Base-by-base conservation (phyloP, 2,329 filamentous ascomycete species). In the Sporothrix mexicana region DNA sequence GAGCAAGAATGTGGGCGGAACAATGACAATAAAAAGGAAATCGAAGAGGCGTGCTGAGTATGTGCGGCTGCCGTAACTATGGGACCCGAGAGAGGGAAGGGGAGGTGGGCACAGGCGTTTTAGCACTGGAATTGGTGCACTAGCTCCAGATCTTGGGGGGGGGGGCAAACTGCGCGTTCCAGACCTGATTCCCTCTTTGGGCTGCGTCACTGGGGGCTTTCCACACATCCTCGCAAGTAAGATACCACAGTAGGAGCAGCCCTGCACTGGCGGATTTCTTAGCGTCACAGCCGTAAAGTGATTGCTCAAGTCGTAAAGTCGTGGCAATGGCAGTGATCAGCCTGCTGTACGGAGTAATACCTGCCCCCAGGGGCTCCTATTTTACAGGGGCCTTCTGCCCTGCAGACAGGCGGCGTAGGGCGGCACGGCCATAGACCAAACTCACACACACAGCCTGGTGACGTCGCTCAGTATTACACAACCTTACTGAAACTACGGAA, bases 401-500 rank as follows among this genome's bases (percentile, higher is more conserved):
- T 55, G 20, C 51, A 20, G 30, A 13, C 45, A 20, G 15, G n/a
- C 9, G 41, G 41, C 41, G 41, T 13, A 20, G 36, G 59, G 61
- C 61, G n/a, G 61, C 61, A 64, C 41, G 9, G n/a, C 30, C 30
- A 7, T 36, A 36, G 30, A 36, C 30, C 30, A 36, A 36, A 36
- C 30, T 36, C 30, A 36, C 30, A 36, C 20, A 20, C 64, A 25
- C 64, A 36, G 64, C 47, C 25, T 68, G 47, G 66, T 68, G 66
- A 68, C 66, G 66, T 68, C 45, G 66, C 66, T 30, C 64, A 51
- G 45, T 51, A 67, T 67, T 67, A 51, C 45, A 53, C 66, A 53
- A n/a, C 66, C 53, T 36, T 53, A 45, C 66, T 53, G 66, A 68
- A 68, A 68, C 66, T 15, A 53, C 64, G 64, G 64, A 68, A 66